Evolutionary conservation across 805 yeast species (phyloP), one percentile per base, ranked within the genome.

Genomic region (Myxozyma neglecta): DNA sequence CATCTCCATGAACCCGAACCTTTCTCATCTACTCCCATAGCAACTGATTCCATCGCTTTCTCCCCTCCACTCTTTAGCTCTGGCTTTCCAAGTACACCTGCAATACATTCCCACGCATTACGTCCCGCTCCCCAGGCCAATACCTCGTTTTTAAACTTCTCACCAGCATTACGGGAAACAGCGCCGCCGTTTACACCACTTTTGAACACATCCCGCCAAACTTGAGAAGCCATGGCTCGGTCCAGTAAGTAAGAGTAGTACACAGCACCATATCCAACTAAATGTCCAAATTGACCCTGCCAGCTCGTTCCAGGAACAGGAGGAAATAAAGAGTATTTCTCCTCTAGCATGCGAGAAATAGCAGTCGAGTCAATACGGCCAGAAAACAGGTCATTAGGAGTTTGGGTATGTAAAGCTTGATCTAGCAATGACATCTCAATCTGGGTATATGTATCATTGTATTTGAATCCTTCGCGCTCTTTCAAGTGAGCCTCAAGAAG

Each of bases 271-370:
- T 94, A 94, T 0, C 97, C 90, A 68, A 88, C 89, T 45, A 94
- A 76, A 71, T 94, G 99, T 1, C 97, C 96, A 75, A 94, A 92
- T 71, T 87, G 90, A 0, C 96, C 97, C 60, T 90, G 96, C 97
- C 97, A 92, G 32, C 86, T 86, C 1, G 96, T 86, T 77, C 61
- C 70, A 54, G 24, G 56, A 56, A 18, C 79, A 67, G 89, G 93
- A 1, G 87, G 83, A 70, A 89, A 85, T 1, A 90, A 83, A 45
- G 82, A 77, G 57, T 86, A 71, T 32, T 82, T 74, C 3, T 73
- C 69, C 71, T 90, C 97, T 34, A 90, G 71, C 8, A 80, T 75
- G 69, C 89, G 92, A 70, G 89, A 91, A 5, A 86, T 75, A 1
- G 76, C 71, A 0, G 86, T 83, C 5, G 88, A 82, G 69, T 86